Base-by-base conservation (phyloP, 2,329 filamentous ascomycete species). In the Colletotrichum filicis region DNA sequence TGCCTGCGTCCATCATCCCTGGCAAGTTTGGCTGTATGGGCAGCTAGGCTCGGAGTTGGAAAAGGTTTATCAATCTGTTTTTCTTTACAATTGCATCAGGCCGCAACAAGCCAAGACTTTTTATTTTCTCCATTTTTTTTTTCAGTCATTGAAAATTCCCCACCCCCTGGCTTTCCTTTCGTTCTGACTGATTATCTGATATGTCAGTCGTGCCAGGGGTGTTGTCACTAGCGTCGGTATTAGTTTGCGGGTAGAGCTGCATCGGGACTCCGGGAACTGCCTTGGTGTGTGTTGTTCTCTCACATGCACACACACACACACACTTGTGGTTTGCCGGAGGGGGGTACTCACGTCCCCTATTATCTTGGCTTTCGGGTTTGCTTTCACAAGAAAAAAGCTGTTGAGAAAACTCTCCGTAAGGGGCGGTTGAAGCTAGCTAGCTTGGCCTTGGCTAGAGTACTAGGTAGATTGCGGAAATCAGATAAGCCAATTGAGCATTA, bases 81-180 rank as follows among this genome's bases (percentile, higher is more conserved):
- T 68, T 58, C 16, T 24, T n/a, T 22, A n/a, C 35, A 57, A 35
- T 24, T 65, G 60, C 66, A 56, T 60, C 22, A 65, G 66, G 53
- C 60, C 49, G 60, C 32, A 55, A 61, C 55, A 11, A 49, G 67
- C 66, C 61, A 49, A 64, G 53, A 46, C 42, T 42, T 64, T 56
- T 53, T 32, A 8, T 37, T n/a, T 49, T n/a, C 19, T 42, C 12
- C 16, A 24, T 42, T 42, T 49, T 49, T 5, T 19, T 5, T 19
- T n/a, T 9, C 19, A 30, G 35, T 52, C 19, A 60, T 52, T 14
- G 5, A 22, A 28, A 57, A 71, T 37, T 49, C 28, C 14, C n/a
- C 9, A 62, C 8, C 30, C 64, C 35, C 56, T 52, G 57, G 16
- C 64, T 68, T 26, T 58, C 52, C 32, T 14, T 19, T 24, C 53